Base-by-base conservation (phyloP, 352 stramenopile genomes). In the Pythium aquatile region DNA sequence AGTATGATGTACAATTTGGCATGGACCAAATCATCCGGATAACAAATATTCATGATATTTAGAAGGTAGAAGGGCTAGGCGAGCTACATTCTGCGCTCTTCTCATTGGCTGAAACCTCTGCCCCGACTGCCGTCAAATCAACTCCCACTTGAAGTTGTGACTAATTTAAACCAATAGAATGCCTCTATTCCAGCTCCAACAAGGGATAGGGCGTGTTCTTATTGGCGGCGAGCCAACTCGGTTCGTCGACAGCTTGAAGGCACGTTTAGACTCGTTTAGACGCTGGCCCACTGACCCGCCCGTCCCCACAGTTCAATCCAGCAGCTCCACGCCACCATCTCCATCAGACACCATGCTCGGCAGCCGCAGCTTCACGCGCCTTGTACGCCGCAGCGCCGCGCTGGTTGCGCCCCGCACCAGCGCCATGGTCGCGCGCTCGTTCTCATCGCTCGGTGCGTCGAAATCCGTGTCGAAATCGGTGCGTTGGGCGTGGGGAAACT, bases 401-500 rank as follows among this genome's bases (percentile, higher is more conserved):
- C 33, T 42, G 17, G 52, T 54, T 14, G 56, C 32, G 28, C 9
- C 49, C n/a, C 56, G 63, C 24, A 35, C n/a, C 37, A 61, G 24
- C 35, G 26, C 20, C 5, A 24, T 16, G 39, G 37, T 49, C 11
- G 16, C 55, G 39, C 61, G 60, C 55, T 33, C 40, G 48, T 74
- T 75, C 61, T 77, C 73, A 8, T 79, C 73, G 67, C 70, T 79
- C 40, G 73, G 73, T 79, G 20, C 33, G 64, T 33, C 3, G 20
- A 47, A 28, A 11, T 47, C 32, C 7, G 14, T 6, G 14, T 29
- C 44, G 44, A 29, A 55, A 55, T 24, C 16, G 5, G 44, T 14
- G 35, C 8, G 24, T n/a, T 7, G 33, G 26, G 46, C 35, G 37
- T 49, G 24, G 39, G 33, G 30, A 47, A 51, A 42, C 48, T 29